Base-by-base conservation (phyloP, 2,329 filamentous ascomycete genomes). In the Annulohypoxylon truncatum region DNA sequence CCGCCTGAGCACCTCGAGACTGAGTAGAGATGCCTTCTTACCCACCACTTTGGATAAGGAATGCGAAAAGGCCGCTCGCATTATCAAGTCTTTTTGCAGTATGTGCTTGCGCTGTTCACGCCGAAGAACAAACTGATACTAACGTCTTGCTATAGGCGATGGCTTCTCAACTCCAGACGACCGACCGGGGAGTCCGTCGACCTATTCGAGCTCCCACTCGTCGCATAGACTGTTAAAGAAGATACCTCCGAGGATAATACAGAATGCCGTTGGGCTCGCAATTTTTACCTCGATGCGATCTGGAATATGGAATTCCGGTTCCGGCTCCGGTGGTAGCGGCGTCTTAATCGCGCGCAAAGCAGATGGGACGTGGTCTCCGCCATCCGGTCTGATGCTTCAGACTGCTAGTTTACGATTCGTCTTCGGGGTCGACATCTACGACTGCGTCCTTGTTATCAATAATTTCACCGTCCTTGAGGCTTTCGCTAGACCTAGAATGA, bases 211-310 rank as follows among this genome's bases (percentile, higher is more conserved):
- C 63, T 71, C 78, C 85, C 89, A 79, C 52, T 83, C 82, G 53
- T 83, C 83, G 57, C 82, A 69, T 82, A 87, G 78, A 50, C 76
- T 92, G 15, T 79, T 84, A 54, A 93, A 95, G 80, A 96, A 94
- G 81, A 97, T 98, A 26, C 95, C 95, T 0, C 83, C 90, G 61
- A 87, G 90, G 75, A 93, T 97, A 61, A 93, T 98, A 72, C 89
- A 92, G 75, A 92, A 96, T 80, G 94, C 94, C 26, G 93, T 95
- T 71, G 95, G 93, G 9, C 86, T 98, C 62, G 94, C 93, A 58
- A 92, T 98, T 71, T 97, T 97, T 81, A 97, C 94, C 0, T 97
- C 93, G 28, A 97, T 97, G 93, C 90, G 95, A 64, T 95, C 93
- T 12, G 95, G 95, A 10, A 82, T 97, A 29, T 97, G 94, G 92